Base-by-base conservation (phyloP, 2,329 filamentous ascomycete species). In the Cordyceps militaris region DNA sequence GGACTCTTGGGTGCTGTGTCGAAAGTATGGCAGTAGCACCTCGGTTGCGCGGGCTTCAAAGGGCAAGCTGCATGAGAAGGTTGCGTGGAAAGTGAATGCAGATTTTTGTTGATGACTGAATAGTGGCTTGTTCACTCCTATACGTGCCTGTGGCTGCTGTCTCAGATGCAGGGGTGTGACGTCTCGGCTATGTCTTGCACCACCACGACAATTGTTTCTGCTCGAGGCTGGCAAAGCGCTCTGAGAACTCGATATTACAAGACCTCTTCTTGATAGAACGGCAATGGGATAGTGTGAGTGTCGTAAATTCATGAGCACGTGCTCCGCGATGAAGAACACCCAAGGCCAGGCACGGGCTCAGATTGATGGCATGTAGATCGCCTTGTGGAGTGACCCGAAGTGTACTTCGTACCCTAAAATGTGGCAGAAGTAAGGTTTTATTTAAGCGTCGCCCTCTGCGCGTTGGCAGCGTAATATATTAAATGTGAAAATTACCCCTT, bases 161-260 rank as follows among this genome's bases (percentile, higher is more conserved):
- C 46, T 50, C 54, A 50, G 46, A 43, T 50, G 46, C 54, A 56
- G 54, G 52, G 30, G 54, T 49, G 24, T 49, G 54, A 49, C 54
- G 46, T 56, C 54, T 56, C 54, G 21, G 46, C 46, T 26, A 24
- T 13, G 34, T 24, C 32, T 24, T 16, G 21, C 36, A 21, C 26
- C 54, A 56, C 54, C n/a, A 16, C 11, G 26, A 26, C 44, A 50
- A n/a, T 43, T 19, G 21, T 21, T 42, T 36, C 54, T 32, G 23
- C 34, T 24, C 24, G 19, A 32, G 9, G 34, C 36, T 24, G 34
- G 26, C 24, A n/a, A 19, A 28, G 16, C 8, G 8, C 21, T 46
- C 6, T 24, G 28, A 32, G 28, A 6, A 32, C 28, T 32, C 6
- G 28, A 32, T 6, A 32, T 10, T 10, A 32, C n/a, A n/a, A n/a